Evolutionary conservation across 768 basidiomycete genomes (phyloP), one percentile per base, ranked within the genome.

Genomic region (Tulasnella calospora): DNA sequence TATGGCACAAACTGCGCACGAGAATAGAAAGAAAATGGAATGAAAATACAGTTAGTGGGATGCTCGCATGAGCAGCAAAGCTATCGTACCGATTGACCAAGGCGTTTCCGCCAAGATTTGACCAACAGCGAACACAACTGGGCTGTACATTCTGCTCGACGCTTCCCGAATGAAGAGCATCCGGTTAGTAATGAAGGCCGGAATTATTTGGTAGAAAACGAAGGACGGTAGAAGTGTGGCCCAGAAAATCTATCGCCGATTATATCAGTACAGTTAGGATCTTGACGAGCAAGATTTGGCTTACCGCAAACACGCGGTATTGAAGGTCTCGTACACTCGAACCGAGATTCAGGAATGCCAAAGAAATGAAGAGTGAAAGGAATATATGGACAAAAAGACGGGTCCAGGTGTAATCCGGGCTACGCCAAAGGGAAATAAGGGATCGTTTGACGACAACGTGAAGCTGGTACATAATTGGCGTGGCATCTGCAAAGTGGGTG

Each of bases 41-140:
- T 44, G 44, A 3, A 71, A 36, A 41, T 10, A 12, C 40, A 21
- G 30, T 51, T 47, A 46, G 40, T 41, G 35, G 19, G 27, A 5
- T 15, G 19, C 7, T 72, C n/a, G 1, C n/a, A 23, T 8, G 19
- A 41, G n/a, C n/a, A n/a, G 23, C 51, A 76, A 10, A 36, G n/a
- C 27, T n/a, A 17, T 17, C 77, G 19, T 46, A 78, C 77, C 44
- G 17, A 92, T 82, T 71, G 88, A 91, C 83, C 91, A 92, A 0
- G 94, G 95, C 76, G 92, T 88, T 84, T 97, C 94, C 57, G 94
- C 91, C 21, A 93, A 82, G 33, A 96, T 86, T 82, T 96, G 95
- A 3, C 91, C 90, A 47, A 93, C 87, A 41, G 94, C 92, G 82
- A 96, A 96, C 30, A 94, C 93, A 78, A 90, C 91, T 0, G 93